A percentile compares a stretch with the other conserved stretches of the same genome.
These are phyloP conservation scores for Lasiodiplodia gonubiensis DNA, from an alignment of 2,329 filamentous ascomycete species.

Conservation along the genomic window DNA sequence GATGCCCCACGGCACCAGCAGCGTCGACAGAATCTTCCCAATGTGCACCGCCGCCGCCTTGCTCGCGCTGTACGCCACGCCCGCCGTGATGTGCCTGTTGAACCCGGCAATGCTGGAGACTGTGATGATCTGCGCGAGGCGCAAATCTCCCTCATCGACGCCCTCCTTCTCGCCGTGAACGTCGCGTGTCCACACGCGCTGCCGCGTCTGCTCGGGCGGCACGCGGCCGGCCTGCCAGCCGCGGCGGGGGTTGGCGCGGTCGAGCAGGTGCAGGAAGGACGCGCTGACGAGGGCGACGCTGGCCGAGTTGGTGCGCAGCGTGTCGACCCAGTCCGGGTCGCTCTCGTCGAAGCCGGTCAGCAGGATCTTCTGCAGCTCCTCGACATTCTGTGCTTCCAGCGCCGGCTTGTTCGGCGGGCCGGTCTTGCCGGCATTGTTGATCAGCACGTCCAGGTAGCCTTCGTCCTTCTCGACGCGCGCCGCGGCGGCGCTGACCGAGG, in stretches of 20 bases:
- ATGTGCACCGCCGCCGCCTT: constrained; percentile 53
- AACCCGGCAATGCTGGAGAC: constrained; percentile 50
- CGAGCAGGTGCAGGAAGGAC: constrained; percentile 53
- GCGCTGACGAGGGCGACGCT: constrained; percentile 53
- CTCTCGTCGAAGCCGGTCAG: constrained; percentile 36
- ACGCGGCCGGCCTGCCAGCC: constrained; percentile 45
- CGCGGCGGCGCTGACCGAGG: constrained; percentile 50
- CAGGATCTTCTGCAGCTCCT: constrained; percentile 51
- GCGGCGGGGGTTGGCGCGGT: constrained; percentile 51
- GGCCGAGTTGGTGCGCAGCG: constrained; percentile 47
- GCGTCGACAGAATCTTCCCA: constrained; percentile 47
- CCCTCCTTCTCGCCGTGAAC: constrained; percentile 20
- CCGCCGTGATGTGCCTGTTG: constrained; percentile 46
- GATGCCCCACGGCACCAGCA: constrained; percentile 53
- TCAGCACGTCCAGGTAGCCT: constrained; percentile 58
- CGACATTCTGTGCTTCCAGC: constrained; percentile 51
- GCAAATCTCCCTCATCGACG: constrained; percentile 41
- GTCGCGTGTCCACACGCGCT: constrained; percentile 36
- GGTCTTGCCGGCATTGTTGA: constrained; percentile 58
- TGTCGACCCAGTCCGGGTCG: constrained; percentile 36
- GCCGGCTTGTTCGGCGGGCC: constrained; percentile 52
- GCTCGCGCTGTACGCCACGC: constrained; percentile 51
- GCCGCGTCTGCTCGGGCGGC: constrained; percentile 32
- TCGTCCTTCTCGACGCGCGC: constrained; percentile 49
- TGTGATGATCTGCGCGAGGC: constrained; percentile 55